These are phyloP conservation scores for Zymoseptoria passerinii DNA, from an alignment of 2,329 filamentous ascomycete genomes.

Conservation along the genomic window DNA sequence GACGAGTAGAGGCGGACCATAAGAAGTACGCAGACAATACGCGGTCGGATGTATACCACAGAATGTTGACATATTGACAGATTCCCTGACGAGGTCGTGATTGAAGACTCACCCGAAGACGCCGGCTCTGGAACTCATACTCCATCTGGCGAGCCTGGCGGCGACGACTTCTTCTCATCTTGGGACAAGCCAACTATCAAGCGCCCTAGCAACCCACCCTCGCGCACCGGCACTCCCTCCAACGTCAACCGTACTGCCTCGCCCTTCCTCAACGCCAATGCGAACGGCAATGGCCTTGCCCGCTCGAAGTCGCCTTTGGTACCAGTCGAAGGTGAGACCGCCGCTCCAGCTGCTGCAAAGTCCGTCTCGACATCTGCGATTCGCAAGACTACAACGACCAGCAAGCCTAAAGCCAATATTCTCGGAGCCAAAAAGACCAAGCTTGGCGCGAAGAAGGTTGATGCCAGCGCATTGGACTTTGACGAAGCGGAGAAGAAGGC, in stretches of 20 bases:
- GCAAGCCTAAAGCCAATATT: constrained; percentile 54
- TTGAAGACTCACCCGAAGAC: constrained; percentile 60
- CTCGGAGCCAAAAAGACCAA: constrained; percentile 65
- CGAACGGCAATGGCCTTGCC: constrained; percentile 53
- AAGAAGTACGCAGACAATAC: constrained; percentile 56
- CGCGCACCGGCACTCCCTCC: constrained; percentile 78
- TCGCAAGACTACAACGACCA: constrained; percentile 60
- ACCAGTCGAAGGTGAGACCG: constrained; percentile 45
- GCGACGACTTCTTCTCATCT: constrained; percentile 94
- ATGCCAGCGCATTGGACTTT: constrained; percentile 71
- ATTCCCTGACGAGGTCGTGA: constrained; percentile 74
- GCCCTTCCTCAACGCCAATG: constrained; percentile 72
- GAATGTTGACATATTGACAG: constrained; percentile 41
- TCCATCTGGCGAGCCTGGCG: constrained; percentile 66
- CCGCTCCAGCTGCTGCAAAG: constrained; percentile 57
- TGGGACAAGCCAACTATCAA: constrained; percentile 99
- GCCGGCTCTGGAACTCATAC: constrained; percentile 58
- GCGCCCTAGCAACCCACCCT: constrained; percentile 86
- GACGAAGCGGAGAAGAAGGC: constrained; percentile 96
- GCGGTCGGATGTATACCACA: neutral
- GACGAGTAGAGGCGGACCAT: constrained; percentile 72
- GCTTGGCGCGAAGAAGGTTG: constrained; percentile 63
- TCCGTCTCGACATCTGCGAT: constrained; percentile 73
- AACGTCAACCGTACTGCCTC: constrained; percentile 68
- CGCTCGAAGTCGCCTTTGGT: constrained; percentile 76